These are phyloP conservation scores for Handroanthus guayacan DNA, from an alignment of 257 asterid species.

Conservation along the genomic window DNA sequence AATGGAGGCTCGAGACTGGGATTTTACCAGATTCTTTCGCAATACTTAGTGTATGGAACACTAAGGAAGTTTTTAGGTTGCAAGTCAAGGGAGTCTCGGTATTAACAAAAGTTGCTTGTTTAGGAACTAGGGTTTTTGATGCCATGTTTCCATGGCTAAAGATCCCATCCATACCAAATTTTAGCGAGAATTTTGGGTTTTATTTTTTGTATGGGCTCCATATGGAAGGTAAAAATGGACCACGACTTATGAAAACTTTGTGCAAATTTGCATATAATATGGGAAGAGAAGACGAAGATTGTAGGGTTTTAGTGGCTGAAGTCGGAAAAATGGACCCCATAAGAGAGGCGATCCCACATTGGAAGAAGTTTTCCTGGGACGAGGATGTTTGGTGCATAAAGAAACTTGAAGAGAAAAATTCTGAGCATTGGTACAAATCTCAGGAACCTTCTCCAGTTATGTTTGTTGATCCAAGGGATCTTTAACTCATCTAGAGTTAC, in stretches of 20 bases:
- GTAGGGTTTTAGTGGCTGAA: background rate
- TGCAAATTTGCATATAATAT: background rate
- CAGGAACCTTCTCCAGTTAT: background rate
- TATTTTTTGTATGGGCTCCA: background rate
- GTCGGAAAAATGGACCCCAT: background rate
- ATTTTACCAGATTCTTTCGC: background rate
- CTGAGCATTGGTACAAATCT: background rate
- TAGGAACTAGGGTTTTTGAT: constrained; percentile 12
- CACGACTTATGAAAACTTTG: background rate
- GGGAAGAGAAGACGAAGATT: background rate
- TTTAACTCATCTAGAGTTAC: background rate
- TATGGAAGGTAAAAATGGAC: background rate
- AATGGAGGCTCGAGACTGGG: background rate
- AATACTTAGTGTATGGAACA: background rate
- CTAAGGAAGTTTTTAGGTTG: constrained; percentile 2
- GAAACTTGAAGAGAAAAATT: background rate
- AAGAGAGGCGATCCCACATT: background rate
- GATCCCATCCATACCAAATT: background rate
- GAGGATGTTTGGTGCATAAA: constrained; percentile 4
- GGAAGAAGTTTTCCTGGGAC: background rate
- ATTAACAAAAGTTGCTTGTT: background rate
- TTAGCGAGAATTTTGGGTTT: background rate
- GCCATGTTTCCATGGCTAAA: constrained; percentile 2
- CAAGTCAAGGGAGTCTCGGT: background rate
- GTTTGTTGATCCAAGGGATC: constrained; percentile 2